phyloP scores from a whole-genome alignment of 352 stramenopile genomes.

The Pythium volutum region DNA sequence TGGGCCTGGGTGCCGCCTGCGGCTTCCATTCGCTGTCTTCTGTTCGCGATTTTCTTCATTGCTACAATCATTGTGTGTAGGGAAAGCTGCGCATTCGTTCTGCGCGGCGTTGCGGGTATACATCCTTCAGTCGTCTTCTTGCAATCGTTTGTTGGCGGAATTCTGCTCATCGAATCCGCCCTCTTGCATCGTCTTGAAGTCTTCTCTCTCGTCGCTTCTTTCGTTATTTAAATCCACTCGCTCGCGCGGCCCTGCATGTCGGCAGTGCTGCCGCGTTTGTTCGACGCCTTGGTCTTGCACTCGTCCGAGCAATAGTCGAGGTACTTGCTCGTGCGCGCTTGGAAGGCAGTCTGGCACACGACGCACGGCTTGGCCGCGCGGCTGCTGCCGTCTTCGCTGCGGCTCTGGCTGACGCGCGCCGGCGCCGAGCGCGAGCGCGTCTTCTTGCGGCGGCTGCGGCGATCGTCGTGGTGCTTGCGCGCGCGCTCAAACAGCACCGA shows the following conservation, averaged over 20 bases:
- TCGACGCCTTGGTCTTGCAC: constrained; percentile 27
- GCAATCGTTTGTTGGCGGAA: neutral
- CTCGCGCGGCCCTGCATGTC: constrained; percentile 7
- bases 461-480: constrained; percentile 21
- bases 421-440: constrained; percentile 16
- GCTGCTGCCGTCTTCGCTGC: constrained; percentile 4
- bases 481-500: constrained; percentile 25
- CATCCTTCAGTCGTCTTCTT: neutral
- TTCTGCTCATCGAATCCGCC: constrained; percentile 1
- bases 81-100: neutral
- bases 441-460: constrained; percentile 15
- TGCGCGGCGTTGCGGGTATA: neutral
- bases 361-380: constrained; percentile 16
- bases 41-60: neutral
- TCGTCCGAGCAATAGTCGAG: constrained; percentile 29
- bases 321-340: constrained; percentile 25
- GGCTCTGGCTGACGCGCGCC: constrained; percentile 7
- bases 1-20: neutral
- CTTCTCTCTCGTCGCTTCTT: neutral
- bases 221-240: constrained; percentile 25
- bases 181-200: neutral
- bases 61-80: neutral
- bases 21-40: neutral
- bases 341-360: constrained; percentile 17
- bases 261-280: neutral